Percentiles rank a stretch among this genome's conserved stretches.
Conservation (phyloP, 345 rosid genomes). For the Mallotus nudiflorus region DNA sequence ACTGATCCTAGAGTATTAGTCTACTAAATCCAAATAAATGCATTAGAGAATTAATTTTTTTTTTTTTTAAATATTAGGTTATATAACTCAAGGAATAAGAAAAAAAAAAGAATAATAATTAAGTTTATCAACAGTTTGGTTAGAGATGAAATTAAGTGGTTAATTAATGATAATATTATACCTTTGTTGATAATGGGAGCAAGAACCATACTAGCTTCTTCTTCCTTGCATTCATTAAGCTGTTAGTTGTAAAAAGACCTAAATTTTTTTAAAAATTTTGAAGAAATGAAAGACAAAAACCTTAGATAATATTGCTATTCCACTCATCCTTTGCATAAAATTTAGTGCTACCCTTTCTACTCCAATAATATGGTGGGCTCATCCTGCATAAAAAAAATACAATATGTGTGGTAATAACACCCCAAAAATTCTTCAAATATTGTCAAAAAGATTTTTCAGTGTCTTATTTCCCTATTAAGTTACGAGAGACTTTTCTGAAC, state of each 20-base stretch:
- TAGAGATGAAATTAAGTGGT: too few species aligned
- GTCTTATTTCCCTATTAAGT: slow-evolving; percentile 7
- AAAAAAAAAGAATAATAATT: too few species aligned
- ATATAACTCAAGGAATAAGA: too few species aligned
- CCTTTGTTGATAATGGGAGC: too few species aligned
- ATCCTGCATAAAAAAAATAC: slow-evolving; percentile 45
- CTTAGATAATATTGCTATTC: slow-evolving; percentile 93
- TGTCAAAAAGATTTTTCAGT: background rate
- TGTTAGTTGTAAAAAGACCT: background rate
- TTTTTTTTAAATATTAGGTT: too few species aligned
- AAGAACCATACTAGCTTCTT: too few species aligned
- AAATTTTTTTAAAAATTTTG: background rate
- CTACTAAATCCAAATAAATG: too few species aligned
- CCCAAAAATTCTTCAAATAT: background rate
- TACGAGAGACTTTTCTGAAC: slow-evolving; percentile 86
- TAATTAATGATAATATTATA: too few species aligned
- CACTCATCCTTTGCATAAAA: slow-evolving; percentile 99
- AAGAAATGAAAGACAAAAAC: slow-evolving; percentile 29
- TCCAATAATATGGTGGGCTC: slow-evolving; percentile 76
- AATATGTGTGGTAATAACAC: background rate
- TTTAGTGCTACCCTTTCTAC: slow-evolving; percentile 92
- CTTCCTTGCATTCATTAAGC: too few species aligned
- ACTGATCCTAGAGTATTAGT: too few species aligned
- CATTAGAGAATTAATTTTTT: too few species aligned
- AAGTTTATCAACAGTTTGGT: too few species aligned